Evolutionary conservation across 208 protist species (phyloP), one percentile per base, ranked within the genome.

Genomic region (Acanthamoeba triangularis): DNA sequence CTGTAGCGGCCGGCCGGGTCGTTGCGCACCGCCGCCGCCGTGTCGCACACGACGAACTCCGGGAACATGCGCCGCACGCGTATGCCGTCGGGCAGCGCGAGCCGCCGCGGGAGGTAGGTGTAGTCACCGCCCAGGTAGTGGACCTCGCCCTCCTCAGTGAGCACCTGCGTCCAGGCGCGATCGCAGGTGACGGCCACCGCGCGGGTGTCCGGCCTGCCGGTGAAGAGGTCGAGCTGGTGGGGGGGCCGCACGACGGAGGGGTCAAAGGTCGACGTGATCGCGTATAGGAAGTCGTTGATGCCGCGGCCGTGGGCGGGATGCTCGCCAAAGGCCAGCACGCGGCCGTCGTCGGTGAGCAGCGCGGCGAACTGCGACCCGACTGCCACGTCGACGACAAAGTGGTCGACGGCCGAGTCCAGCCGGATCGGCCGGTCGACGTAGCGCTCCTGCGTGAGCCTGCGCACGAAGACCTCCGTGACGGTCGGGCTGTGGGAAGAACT

Each of bases 271-370:
- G 69, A 78, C 30, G 30, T 78, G 30, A 78, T 41, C 33, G 69
- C 1, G 69, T 78, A 78, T 0, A 47, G 69, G 30, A 78, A 78
- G 33, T 78, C 69, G 37, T 78, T 30, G 69, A 47, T 41, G 37
- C 69, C 69, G 69, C 69, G 69, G 28, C 69, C 69, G 37, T 78
- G n/a, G 8, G 7, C 37, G 30, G 69, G 69, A 10, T 78, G n/a
- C 69, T 78, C 69, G 37, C 69, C 69, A 78, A 78, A 78, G 33
- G 69, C 69, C 30, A 44, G 69, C 23, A 78, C 69, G 30, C 69
- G 69, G 3, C 69, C 69, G 11, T 78, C 37, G 69, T 78, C 69
- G 11, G 30, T 78, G 8, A 30, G 69, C 69, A 78, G 37, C 69
- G 37, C 33, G 30, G 20, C 69, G 37, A 35, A 78, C 8, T 44